Conservation (phyloP, 495 filamentous ascomycete species). For the Haplographium delicatum region DNA sequence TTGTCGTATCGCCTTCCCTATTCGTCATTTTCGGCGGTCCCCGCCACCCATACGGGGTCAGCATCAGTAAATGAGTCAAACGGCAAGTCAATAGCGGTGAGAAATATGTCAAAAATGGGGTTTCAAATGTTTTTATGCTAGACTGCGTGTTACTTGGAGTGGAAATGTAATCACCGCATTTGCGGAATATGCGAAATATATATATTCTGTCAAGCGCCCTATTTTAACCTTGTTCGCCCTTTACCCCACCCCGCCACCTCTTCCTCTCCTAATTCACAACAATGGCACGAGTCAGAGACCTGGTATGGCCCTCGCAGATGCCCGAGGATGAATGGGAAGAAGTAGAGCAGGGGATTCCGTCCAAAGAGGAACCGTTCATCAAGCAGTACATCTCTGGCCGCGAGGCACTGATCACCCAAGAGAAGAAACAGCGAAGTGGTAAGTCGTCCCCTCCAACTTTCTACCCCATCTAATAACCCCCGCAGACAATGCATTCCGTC, state of each 20-base stretch:
- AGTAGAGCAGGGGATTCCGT: conserved; percentile 46
- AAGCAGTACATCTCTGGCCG: conserved; percentile 73
- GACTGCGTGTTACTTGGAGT: too few relatives aligned
- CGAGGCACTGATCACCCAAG: conserved; percentile 70
- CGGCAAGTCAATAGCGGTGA: neutral
- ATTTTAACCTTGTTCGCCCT: neutral
- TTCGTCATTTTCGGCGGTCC: conserved; percentile 9
- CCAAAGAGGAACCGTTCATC: conserved; percentile 62
- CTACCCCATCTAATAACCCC: conserved; percentile 7
- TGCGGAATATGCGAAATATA: too few relatives aligned
- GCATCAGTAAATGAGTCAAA: neutral
- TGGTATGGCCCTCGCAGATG: conserved; percentile 22
- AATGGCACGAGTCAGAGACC: conserved; percentile 19
- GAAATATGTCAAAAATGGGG: neutral
- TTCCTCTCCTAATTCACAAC: conserved; percentile 1
- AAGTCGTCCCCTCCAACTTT: conserved; percentile 20
- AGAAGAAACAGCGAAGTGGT: conserved; percentile 81
- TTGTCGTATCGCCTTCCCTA: conserved; percentile 8
- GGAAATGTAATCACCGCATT: too few relatives aligned
- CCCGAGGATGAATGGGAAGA: conserved; percentile 53
- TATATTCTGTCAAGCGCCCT: too few relatives aligned
- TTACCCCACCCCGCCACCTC: neutral
- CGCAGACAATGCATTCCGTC: conserved; percentile 55
- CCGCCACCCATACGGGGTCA: neutral
- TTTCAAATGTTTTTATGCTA: too few relatives aligned